Evolutionary conservation across 1,284 basidiomycete species (phyloP), one percentile per base, ranked within the genome.

Genomic region (Rhodotorula sp.): DNA sequence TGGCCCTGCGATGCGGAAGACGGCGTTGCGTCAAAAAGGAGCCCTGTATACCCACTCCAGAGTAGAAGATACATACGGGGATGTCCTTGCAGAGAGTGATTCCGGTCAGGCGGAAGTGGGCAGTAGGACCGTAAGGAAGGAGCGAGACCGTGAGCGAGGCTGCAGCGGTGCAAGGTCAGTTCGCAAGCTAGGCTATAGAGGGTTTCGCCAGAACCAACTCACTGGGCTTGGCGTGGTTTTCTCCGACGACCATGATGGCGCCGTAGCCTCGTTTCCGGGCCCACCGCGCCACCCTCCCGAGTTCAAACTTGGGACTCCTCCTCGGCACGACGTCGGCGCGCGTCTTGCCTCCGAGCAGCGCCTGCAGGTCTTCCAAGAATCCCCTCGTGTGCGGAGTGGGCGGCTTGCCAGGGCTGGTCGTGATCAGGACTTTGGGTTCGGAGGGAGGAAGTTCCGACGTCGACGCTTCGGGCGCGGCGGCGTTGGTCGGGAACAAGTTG

Each of bases 21-120:
- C 7, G 8, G 8, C 34, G n/a, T n/a, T n/a, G n/a, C n/a, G 34
- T 34, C 34, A 34, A 6, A 34, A 4, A 34, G 34, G 7, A 34
- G 7, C 34, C 34, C 34, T 34, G 5, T 4, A 34, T 34, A 34
- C 34, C 34, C 5, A 34, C 34, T 34, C 8, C 7, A 6, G 34
- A 34, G 34, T 34, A 34, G 7, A 8, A 34, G 5, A 34, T 34
- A 34, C 34, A 60, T 73, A 93, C 92, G 80, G 87, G 90, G 66
- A 99, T 95, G 77, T 93, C 86, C 78, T 90, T 88, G 21, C 92
- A 91, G 19, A 93, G 85, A 77, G 91, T 87, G 52, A 99, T 85
- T 14, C 93, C 95, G 0, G 92, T 90, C 56, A 99, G 85, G 80
- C 93, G 95, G 85, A 99, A 98, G 81, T 97, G 95, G 0, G 95